phyloP scores from a whole-genome alignment of 1,284 basidiomycete species.

The Leccinum angustisporum region DNA sequence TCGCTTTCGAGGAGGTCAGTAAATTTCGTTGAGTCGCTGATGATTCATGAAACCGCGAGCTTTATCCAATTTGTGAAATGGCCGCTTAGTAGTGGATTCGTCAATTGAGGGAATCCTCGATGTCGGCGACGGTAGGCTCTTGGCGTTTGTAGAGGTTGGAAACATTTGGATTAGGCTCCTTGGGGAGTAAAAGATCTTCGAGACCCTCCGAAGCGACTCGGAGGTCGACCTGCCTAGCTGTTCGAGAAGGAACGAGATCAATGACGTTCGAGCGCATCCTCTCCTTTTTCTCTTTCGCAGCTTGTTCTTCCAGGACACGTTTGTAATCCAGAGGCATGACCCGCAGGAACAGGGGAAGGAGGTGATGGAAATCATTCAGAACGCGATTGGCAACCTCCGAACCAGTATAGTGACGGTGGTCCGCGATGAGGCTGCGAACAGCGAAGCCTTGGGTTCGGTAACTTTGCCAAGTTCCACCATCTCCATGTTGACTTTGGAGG shows the following conservation, averaged over 20 bases:
- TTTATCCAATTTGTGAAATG: slow-evolving; percentile 89
- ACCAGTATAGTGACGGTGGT: slow-evolving; percentile 93
- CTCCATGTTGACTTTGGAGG: slow-evolving; percentile 90
- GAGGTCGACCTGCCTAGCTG: slow-evolving; percentile 87
- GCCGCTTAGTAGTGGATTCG: slow-evolving; percentile 77
- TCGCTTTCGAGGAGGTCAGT: slow-evolving; percentile 89
- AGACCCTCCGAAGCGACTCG: slow-evolving; percentile 65
- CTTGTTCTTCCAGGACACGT: slow-evolving; percentile 85
- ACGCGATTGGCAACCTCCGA: slow-evolving; percentile 91
- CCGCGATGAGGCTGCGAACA: slow-evolving; percentile 89
- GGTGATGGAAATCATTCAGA: slow-evolving; percentile 87
- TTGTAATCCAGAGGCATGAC: slow-evolving; percentile 97
- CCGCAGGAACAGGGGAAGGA: slow-evolving; percentile 89
- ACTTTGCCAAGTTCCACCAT: slow-evolving; percentile 96
- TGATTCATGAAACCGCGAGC: slow-evolving; percentile 97
- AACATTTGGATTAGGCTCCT: slow-evolving; percentile 48
- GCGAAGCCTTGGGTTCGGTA: slow-evolving; percentile 82
- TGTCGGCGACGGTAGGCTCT: slow-evolving; percentile 81
- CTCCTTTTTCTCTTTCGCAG: slow-evolving; percentile 77
- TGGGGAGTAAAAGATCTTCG: slow-evolving; percentile 71
- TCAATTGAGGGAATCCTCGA: slow-evolving; percentile 91
- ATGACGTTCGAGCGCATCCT: slow-evolving; percentile 80
- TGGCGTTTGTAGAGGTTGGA: slow-evolving; percentile 46
- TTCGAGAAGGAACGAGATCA: slow-evolving; percentile 87
- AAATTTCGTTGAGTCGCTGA: slow-evolving; percentile 86